A percentile compares a stretch with the other conserved stretches of the same genome.
Evolutionary conservation across 257 asterid genomes (phyloP).

Genomic region (Scutellaria baicalensis): DNA sequence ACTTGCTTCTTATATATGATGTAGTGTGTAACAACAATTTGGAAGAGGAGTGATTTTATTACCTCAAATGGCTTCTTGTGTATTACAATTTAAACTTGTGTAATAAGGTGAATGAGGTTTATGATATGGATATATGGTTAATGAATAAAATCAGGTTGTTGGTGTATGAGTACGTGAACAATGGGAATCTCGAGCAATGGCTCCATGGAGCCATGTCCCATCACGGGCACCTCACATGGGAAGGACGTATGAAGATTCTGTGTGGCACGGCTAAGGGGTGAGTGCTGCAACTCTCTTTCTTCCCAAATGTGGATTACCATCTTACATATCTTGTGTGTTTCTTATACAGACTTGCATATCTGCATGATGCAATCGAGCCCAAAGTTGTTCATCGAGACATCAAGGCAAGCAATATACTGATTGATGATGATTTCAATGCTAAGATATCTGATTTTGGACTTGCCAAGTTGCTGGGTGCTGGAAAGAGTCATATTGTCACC

Average conservation of each 20-base stretch:
- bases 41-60: background rate
- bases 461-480: conserved; percentile 80
- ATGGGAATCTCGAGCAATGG: conserved; percentile 92
- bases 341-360: conserved; percentile 70
- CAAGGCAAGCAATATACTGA: conserved; percentile 77
- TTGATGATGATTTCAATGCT: conserved; percentile 71
- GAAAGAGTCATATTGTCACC: conserved; percentile 73
- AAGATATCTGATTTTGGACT: conserved; percentile 90
- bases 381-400: conserved; percentile 86
- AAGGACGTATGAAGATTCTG: conserved; percentile 38
- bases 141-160: conserved; percentile 36
- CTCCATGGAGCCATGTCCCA: conserved; percentile 40
- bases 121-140: no score
- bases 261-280: conserved; percentile 38
- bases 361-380: conserved; percentile 84
- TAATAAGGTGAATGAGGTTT: background rate
- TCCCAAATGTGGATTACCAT: no score
- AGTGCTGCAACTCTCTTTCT: no score
- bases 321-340: background rate
- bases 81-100: background rate
- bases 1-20: no score
- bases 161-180: conserved; percentile 77
- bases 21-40: no score
- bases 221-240: conserved; percentile 39
- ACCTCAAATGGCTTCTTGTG: background rate